Percentiles rank a stretch among this genome's conserved stretches.
These are phyloP conservation scores for Mycena maculata DNA, from an alignment of 768 basidiomycete species.

Conservation along the genomic window DNA sequence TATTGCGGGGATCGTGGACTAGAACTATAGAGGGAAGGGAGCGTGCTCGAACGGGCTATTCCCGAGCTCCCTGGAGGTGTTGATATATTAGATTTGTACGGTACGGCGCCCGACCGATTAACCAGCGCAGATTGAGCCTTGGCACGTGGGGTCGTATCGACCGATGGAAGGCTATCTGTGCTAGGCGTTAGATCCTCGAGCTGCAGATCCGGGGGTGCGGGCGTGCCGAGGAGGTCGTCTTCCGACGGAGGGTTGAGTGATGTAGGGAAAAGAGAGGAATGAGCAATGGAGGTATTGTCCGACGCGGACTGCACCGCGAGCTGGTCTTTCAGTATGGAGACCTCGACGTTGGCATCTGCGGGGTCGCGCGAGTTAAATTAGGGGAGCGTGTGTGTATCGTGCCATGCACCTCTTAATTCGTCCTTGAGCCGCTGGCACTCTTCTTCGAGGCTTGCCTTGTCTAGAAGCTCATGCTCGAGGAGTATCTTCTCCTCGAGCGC, in stretches of 20 bases:
- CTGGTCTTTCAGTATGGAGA: conserved; percentile 85
- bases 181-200: conserved; percentile 66
- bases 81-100: conserved; percentile 55
- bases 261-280: conserved; percentile 45
- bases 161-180: conserved; percentile 52
- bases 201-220: conserved; percentile 70
- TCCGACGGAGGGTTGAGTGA: conserved; percentile 52
- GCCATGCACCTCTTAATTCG: conserved; percentile 83
- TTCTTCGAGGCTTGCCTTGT: conserved; percentile 91
- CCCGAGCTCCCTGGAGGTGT: conserved; percentile 57
- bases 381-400: not conserved
- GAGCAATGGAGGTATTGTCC: conserved; percentile 47
- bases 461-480: conserved; percentile 93
- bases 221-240: conserved; percentile 69
- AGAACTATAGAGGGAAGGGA: conserved; percentile 62
- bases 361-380: conserved; percentile 13
- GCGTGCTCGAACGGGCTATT: conserved; percentile 67
- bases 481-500: conserved; percentile 97
- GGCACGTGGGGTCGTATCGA: conserved; percentile 53
- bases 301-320: conserved; percentile 49
- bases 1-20: conserved; percentile 60
- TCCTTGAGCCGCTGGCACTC: conserved; percentile 92
- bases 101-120: conserved; percentile 62
- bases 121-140: conserved; percentile 59
- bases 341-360: conserved; percentile 86